A percentile compares a stretch with the other conserved stretches of the same genome.
Evolutionary conservation across 1,139 yeast genomes (phyloP).

Genomic region (Yamadazyma membranifaciens): DNA sequence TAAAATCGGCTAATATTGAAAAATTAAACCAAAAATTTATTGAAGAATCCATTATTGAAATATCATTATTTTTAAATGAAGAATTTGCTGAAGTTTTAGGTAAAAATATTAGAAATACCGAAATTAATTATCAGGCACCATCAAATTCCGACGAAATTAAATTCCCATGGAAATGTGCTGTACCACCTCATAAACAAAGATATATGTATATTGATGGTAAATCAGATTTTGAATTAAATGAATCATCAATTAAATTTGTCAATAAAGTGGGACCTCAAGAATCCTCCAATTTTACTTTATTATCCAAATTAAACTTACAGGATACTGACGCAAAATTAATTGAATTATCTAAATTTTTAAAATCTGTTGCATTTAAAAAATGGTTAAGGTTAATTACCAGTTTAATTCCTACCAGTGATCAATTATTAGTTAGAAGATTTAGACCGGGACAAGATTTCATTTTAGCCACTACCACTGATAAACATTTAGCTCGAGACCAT

Average conservation of each 20-base stretch:
- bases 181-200: conserved; percentile 92
- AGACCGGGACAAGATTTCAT: conserved; percentile 95
- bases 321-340: conserved; percentile 36
- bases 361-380: conserved; percentile 61
- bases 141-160: conserved; percentile 51
- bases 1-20: conserved; percentile 40
- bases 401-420: conserved; percentile 63
- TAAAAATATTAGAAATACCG: conserved; percentile 44
- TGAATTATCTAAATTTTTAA: conserved; percentile 58
- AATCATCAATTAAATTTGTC: conserved; percentile 21
- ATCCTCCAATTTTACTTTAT: conserved; percentile 49
- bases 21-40: conserved; percentile 52
- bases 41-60: conserved; percentile 69
- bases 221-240: conserved; percentile 22
- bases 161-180: conserved; percentile 85
- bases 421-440: conserved; percentile 75
- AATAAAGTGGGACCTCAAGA: conserved; percentile 49
- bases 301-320: conserved; percentile 13
- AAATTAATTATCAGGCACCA: conserved; percentile 62
- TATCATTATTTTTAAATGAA: conserved; percentile 59
- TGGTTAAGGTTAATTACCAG: conserved; percentile 69
- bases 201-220: conserved; percentile 82
- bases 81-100: conserved; percentile 34
- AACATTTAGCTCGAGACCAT: conserved; percentile 37
- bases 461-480: conserved; percentile 75